Conservation (phyloP, 257 asterid genomes). For the Lavandula angustifolia region DNA sequence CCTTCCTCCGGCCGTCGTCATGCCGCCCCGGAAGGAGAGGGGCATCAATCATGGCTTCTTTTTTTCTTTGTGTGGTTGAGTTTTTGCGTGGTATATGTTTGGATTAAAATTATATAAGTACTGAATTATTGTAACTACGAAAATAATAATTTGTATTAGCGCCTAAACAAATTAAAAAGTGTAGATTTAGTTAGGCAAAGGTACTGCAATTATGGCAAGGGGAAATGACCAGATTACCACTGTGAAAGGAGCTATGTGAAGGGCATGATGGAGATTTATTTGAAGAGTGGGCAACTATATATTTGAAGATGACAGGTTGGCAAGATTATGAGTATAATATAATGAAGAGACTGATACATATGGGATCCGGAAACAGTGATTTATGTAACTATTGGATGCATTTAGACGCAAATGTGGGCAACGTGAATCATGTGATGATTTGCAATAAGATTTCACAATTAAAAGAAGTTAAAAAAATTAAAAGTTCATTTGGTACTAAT, state of each 20-base stretch:
- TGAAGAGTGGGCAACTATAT: constrained; percentile 10
- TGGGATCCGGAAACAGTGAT: constrained; percentile 14
- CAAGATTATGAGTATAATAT: background rate
- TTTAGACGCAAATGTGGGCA: constrained; percentile 46
- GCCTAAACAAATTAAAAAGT: background rate
- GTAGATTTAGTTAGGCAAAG: too few relatives aligned
- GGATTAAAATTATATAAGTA: background rate
- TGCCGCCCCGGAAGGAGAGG: constrained; percentile 57
- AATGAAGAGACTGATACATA: background rate
- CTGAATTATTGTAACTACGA: background rate
- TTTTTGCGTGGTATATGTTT: background rate
- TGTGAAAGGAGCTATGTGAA: background rate
- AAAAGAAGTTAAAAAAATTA: too few relatives aligned
- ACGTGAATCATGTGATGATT: constrained; percentile 28
- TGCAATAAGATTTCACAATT: too few relatives aligned
- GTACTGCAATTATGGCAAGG: constrained; percentile 30
- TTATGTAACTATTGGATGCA: constrained; percentile 30
- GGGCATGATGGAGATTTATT: constrained; percentile 32
- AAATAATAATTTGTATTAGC: background rate
- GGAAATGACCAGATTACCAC: constrained; percentile 30
- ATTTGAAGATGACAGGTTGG: constrained; percentile 20
- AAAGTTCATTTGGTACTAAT: too few relatives aligned
- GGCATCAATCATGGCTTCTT: constrained; percentile 19
- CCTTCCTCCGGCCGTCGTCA: constrained; percentile 14
- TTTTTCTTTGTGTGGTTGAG: background rate